phyloP scores from a whole-genome alignment of 768 basidiomycete species.

The Cyathus striatus region DNA sequence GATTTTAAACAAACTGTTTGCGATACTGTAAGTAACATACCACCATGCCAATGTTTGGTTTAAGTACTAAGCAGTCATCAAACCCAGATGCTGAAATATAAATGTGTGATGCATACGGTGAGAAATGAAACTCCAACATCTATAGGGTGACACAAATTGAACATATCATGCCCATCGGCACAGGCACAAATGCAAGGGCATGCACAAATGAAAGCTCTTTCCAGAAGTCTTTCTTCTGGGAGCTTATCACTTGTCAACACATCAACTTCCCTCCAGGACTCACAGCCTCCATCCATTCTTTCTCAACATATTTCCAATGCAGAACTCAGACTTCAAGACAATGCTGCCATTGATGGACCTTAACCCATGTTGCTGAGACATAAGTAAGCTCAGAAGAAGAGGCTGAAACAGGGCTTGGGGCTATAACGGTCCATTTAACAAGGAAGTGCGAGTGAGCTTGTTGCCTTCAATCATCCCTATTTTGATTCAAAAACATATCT shows the following conservation, averaged over 20 bases:
- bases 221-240: background rate
- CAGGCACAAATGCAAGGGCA: background rate
- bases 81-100: background rate
- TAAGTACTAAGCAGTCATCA: background rate
- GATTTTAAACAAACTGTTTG: background rate
- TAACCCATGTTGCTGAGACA: no score
- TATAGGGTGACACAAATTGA: background rate
- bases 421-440: no score
- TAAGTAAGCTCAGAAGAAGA: no score
- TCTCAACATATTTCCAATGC: no score
- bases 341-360: background rate
- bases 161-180: background rate
- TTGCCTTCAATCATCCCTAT: no score
- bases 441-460: no score
- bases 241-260: background rate
- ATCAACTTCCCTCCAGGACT: background rate
- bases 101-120: background rate
- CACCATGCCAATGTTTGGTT: background rate
- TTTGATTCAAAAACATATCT: no score
- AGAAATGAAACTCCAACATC: background rate
- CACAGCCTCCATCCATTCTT: background rate
- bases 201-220: background rate
- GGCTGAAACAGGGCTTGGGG: no score
- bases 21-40: background rate
- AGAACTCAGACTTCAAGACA: background rate